phyloP scores from a whole-genome alignment of 352 stramenopile species.

The Phytopythium boreale region DNA sequence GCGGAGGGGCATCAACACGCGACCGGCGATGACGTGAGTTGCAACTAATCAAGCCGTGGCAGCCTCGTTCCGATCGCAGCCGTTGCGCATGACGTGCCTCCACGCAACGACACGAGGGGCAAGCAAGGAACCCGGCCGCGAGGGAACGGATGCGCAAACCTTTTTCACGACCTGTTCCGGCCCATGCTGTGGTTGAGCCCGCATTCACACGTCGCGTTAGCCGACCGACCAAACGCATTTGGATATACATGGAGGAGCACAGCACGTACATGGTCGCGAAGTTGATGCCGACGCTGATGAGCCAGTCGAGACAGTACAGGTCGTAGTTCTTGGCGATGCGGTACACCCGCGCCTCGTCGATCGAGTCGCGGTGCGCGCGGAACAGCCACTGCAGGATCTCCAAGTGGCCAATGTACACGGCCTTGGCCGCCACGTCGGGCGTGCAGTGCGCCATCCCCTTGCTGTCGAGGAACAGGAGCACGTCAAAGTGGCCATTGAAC shows the following conservation, averaged over 20 bases:
- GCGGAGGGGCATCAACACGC: neutral
- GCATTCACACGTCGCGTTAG: neutral
- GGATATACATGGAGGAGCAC: too few relatives aligned
- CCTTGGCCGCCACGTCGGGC: slow-evolving; percentile 27
- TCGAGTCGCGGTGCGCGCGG: slow-evolving; percentile 21
- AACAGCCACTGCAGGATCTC: slow-evolving; percentile 33
- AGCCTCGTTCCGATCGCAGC: neutral
- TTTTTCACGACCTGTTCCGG: neutral
- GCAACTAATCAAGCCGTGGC: neutral
- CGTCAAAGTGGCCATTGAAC: slow-evolving; percentile 14
- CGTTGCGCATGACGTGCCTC: too few relatives aligned
- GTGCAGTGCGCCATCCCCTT: slow-evolving; percentile 1
- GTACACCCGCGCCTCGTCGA: slow-evolving; percentile 21
- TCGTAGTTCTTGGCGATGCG: slow-evolving; percentile 28
- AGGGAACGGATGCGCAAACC: too few relatives aligned
- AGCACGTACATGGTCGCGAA: slow-evolving; percentile 3
- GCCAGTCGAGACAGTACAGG: slow-evolving; percentile 29
- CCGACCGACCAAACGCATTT: too few relatives aligned
- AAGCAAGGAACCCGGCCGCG: too few relatives aligned
- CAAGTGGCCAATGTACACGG: slow-evolving; percentile 23
- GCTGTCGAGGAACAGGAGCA: slow-evolving; percentile 3
- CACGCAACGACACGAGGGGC: too few relatives aligned
- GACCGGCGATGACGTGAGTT: neutral
- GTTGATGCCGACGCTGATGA: slow-evolving; percentile 11
- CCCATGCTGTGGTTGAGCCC: neutral